Conservation (phyloP, 1,139 yeast species). For the Pichia sp. region DNA sequence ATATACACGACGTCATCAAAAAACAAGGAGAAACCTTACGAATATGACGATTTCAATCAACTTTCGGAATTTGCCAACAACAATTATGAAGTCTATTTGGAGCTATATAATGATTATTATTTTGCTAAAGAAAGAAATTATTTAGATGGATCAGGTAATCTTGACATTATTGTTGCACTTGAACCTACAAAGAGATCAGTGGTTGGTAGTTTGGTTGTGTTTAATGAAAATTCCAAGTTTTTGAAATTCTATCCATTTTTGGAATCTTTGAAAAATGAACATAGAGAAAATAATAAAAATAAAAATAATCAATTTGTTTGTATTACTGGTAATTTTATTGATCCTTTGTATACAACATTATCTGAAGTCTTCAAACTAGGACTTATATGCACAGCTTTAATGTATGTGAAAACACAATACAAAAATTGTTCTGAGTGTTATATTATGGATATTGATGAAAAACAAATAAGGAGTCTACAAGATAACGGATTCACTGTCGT, state of each 20-base stretch:
- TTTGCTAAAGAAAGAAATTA: conserved; percentile 9
- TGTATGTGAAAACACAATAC: conserved; percentile 39
- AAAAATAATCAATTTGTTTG: conserved; percentile 36
- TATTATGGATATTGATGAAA: conserved; percentile 17
- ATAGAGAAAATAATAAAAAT: conserved; percentile 10
- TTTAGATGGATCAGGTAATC: conserved; percentile 17
- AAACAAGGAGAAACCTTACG: not conserved
- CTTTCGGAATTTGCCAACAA: conserved; percentile 34
- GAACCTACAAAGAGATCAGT: conserved; percentile 53
- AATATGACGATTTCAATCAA: conserved; percentile 23
- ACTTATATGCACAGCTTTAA: conserved; percentile 53
- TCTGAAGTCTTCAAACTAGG: conserved; percentile 54
- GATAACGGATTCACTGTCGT: conserved; percentile 14
- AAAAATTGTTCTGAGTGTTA: conserved; percentile 21
- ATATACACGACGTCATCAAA: not conserved
- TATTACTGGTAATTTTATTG: conserved; percentile 51
- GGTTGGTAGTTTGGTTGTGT: conserved; percentile 54
- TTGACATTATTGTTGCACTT: conserved; percentile 47
- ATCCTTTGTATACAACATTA: conserved; percentile 50
- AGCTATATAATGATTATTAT: conserved; percentile 22
- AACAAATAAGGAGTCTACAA: conserved; percentile 13
- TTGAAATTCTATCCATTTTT: conserved; percentile 51
- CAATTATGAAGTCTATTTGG: conserved; percentile 36
- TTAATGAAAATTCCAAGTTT: conserved; percentile 45
- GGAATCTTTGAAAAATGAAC: conserved; percentile 10